Base-by-base conservation (phyloP, 345 rosid species). In the Hibiscus syriacus region DNA sequence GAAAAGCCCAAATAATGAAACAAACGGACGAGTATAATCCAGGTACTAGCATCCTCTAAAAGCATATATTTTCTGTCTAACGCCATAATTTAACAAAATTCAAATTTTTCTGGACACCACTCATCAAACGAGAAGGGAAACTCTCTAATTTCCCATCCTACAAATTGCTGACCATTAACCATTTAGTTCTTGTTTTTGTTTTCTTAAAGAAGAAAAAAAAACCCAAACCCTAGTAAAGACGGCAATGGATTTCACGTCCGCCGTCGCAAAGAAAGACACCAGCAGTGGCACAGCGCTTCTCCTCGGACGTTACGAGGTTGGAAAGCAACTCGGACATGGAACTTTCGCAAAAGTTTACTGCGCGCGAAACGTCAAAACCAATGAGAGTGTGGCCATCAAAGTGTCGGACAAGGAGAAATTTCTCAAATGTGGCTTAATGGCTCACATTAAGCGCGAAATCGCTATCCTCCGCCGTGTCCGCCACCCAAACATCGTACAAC, bases 401-500 rank as follows among this genome's bases (percentile, higher is more conserved):
- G 84, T 88, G 19, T 82, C 90, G 12, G 98, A 92, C 78, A 92
- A 92, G 60, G 84, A 87, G 55, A 83, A 78, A 73, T 86, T 84
- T 29, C 82, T 84, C 66, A 87, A 87, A 71, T 75, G 84, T 0
- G 86, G 88, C 36, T 72, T 92, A 69, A 81, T 88, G 49, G 87
- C 92, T 12, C 85, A 86, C 49, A 87, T 92, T 4, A 86, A 88
- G 67, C 80, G 91, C 1, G 98, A 92, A 78, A 88, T 92, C 77
- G 79, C 95, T 0, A 86, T 92, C 72, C 92, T 92, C 70, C 94
- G 92, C 54, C 89, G 96, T 50, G 87, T 92, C 6, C 90, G 87
- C 22, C 98, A 92, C 76, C 98, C 96, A 5, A 82, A 90, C 80
- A 75, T 90, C 50, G 92, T 92, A 1, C 86, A 83, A 52, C 80